Percentiles rank a stretch among this genome's conserved stretches.
These are phyloP conservation scores for Isabelozyma rhagii DNA, from an alignment of 805 yeast species.

Conservation along the genomic window DNA sequence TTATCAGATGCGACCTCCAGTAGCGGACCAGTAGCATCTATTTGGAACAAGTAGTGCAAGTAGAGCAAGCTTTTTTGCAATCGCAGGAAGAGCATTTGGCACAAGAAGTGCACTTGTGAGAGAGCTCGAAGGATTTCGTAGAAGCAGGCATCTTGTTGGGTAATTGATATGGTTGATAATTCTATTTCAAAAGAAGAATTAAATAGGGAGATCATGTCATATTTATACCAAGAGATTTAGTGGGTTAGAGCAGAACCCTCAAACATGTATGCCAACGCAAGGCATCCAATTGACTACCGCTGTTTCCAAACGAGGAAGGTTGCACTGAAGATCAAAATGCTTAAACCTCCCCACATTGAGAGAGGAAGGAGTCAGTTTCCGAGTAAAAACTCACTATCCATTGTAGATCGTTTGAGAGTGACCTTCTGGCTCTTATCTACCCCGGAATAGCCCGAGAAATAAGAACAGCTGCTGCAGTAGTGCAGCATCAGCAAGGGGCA, in stretches of 20 bases:
- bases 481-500: not conserved
- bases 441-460: not conserved
- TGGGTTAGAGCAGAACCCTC: not conserved
- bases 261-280: too few species aligned
- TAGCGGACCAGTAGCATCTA: not conserved
- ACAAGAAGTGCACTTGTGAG: not conserved
- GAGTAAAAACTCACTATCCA: not conserved
- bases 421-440: not conserved
- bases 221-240: not conserved
- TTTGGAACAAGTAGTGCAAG: not conserved
- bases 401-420: not conserved
- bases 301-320: not conserved
- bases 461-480: not conserved
- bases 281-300: not conserved
- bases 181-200: not conserved
- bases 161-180: not conserved
- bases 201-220: not conserved
- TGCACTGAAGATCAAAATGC: not conserved
- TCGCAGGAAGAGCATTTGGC: not conserved
- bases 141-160: not conserved
- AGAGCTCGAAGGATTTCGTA: conserved; percentile 1
- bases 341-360: not conserved
- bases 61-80: not conserved
- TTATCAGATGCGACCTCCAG: not conserved
- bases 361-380: not conserved